Conservation (phyloP, 371 early-diverging fungal species). For the Rhizopus stolonifer region DNA sequence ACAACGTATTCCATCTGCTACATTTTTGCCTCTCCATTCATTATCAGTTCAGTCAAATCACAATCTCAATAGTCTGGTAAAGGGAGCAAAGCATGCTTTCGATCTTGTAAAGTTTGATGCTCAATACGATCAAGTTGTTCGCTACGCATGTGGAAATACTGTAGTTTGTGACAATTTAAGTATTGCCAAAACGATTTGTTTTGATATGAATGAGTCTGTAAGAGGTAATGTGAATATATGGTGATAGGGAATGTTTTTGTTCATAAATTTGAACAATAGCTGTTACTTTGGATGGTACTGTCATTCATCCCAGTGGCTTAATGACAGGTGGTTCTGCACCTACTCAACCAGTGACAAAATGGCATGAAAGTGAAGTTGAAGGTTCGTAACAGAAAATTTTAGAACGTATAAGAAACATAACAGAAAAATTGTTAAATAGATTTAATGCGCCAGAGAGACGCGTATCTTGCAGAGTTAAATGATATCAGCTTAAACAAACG, state of each 20-base stretch:
- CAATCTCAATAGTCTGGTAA: constrained; percentile 70
- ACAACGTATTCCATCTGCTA: constrained; percentile 89
- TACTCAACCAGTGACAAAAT: constrained; percentile 57
- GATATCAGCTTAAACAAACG: constrained; percentile 73
- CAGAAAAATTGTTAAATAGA: constrained; percentile 15
- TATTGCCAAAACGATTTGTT: constrained; percentile 85
- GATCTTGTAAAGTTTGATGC: constrained; percentile 88
- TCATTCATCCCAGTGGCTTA: constrained; percentile 94
- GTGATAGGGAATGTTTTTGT: too few species aligned
- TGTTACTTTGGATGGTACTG: constrained; percentile 91
- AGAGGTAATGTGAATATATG: constrained; percentile 67
- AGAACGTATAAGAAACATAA: background rate
- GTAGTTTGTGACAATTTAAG: constrained; percentile 87
- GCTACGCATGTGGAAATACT: constrained; percentile 87
- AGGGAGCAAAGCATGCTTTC: constrained; percentile 81
- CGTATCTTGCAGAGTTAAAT: constrained; percentile 68
- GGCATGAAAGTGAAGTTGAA: constrained; percentile 87
- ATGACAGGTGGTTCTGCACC: constrained; percentile 86
- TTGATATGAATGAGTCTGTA: constrained; percentile 75
- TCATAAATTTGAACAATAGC: too few species aligned
- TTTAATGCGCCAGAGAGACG: constrained; percentile 69
- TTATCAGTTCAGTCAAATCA: constrained; percentile 77
- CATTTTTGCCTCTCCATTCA: constrained; percentile 93
- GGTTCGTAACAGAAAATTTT: constrained; percentile 23
- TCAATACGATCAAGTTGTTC: constrained; percentile 75